Evolutionary conservation across 441 rosid genomes (phyloP).

Genomic region (Brassica hybrid): DNA sequence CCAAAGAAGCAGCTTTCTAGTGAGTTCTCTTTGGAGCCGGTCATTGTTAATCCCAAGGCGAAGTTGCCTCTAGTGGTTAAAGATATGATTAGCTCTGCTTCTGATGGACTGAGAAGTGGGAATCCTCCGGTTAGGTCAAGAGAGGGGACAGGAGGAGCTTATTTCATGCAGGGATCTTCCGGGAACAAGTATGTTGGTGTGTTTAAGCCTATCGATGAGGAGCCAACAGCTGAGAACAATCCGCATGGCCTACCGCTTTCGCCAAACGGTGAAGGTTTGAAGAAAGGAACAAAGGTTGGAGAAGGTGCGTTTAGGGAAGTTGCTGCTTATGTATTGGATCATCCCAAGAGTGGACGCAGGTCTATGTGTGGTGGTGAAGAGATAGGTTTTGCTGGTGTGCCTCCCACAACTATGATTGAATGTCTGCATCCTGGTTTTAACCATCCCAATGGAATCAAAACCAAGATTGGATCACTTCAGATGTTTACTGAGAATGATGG

Average conservation of each 20-base stretch:
- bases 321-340: slow-evolving; percentile 87
- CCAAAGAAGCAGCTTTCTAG: slow-evolving; percentile 45
- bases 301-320: slow-evolving; percentile 89
- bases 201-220: slow-evolving; percentile 88
- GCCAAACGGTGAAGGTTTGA: slow-evolving; percentile 68
- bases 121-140: slow-evolving; percentile 66
- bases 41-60: slow-evolving; percentile 53
- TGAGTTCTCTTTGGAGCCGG: slow-evolving; percentile 56
- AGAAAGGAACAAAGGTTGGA: slow-evolving; percentile 89
- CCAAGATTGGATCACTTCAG: slow-evolving; percentile 81
- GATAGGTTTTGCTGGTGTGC: slow-evolving; percentile 80
- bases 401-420: slow-evolving; percentile 66
- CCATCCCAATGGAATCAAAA: slow-evolving; percentile 49
- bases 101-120: slow-evolving; percentile 60
- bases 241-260: slow-evolving; percentile 75
- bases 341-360: slow-evolving; percentile 54
- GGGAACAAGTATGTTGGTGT: slow-evolving; percentile 73
- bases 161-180: slow-evolving; percentile 68
- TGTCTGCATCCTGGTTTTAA: slow-evolving; percentile 70
- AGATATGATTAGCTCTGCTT: slow-evolving; percentile 59
- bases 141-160: slow-evolving; percentile 90
- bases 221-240: slow-evolving; percentile 80
- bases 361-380: slow-evolving; percentile 46
- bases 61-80: slow-evolving; percentile 49
- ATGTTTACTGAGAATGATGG: slow-evolving; percentile 71